A percentile compares a stretch with the other conserved stretches of the same genome.
Conservation (phyloP, 2,329 filamentous ascomycete species). For the Diaporthe capsici region DNA sequence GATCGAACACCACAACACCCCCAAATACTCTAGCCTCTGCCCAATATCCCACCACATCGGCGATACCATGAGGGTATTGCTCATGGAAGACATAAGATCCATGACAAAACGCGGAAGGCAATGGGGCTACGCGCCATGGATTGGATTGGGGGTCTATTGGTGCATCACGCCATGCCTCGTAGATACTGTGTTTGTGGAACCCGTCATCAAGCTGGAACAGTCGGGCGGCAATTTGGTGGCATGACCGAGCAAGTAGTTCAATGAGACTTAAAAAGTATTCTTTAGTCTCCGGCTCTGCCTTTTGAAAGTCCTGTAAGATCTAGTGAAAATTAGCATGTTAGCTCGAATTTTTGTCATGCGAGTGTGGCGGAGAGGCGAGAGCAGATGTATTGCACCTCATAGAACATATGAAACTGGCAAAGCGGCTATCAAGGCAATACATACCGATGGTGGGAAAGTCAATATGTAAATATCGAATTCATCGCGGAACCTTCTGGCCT, state of each 20-base stretch:
- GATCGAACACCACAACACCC: conserved; percentile 2
- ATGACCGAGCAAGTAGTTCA: neutral
- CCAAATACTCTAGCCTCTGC: neutral
- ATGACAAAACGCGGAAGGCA: neutral
- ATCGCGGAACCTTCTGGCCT: neutral
- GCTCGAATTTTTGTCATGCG: neutral
- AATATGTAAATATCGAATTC: neutral
- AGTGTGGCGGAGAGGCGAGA: neutral
- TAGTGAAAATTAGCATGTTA: neutral
- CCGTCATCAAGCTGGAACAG: neutral
- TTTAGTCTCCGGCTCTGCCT: neutral
- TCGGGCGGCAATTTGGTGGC: neutral
- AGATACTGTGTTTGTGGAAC: neutral
- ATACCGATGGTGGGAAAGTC: neutral
- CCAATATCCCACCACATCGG: conserved; percentile 16
- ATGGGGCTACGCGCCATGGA: neutral
- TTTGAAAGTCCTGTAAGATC: neutral
- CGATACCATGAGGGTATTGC: neutral
- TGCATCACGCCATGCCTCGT: conserved; percentile 9
- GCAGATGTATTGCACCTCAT: neutral
- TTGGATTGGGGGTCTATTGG: neutral
- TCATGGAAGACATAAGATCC: neutral
- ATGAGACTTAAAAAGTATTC: neutral
- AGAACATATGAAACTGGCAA: neutral
- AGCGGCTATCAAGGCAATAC: neutral